phyloP scores from a whole-genome alignment of 768 basidiomycete species.

The Cyclocybe aegerita region DNA sequence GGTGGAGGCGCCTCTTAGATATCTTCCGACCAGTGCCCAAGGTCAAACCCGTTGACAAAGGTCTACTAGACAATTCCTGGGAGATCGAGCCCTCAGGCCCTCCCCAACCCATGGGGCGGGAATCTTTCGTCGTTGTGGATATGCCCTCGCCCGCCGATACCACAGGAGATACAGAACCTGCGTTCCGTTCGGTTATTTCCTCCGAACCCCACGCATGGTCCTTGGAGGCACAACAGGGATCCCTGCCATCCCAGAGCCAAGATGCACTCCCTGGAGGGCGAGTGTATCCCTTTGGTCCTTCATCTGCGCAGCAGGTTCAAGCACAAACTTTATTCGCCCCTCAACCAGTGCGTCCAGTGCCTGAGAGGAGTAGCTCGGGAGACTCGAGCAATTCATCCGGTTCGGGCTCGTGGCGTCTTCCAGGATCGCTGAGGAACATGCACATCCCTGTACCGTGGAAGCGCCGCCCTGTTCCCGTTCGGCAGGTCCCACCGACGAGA shows the following conservation, averaged over 20 bases:
- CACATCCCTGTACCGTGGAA: too few species aligned
- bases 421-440: too few species aligned
- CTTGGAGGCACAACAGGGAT: neutral
- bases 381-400: neutral
- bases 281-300: constrained; percentile 4
- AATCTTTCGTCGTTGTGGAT: neutral
- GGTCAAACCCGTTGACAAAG: constrained; percentile 3
- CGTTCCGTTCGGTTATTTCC: too few species aligned
- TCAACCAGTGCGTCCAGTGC: too few species aligned
- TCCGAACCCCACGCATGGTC: too few species aligned
- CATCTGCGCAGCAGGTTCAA: neutral
- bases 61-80: neutral
- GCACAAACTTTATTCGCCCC: neutral
- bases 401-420: neutral
- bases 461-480: too few species aligned
- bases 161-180: neutral
- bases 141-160: constrained; percentile 1
- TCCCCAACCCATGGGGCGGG: neutral
- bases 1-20: neutral
- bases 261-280: neutral
- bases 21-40: neutral
- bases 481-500: too few species aligned
- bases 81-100: constrained; percentile 6
- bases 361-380: too few species aligned
- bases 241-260: neutral